Percentiles rank a stretch among this genome's conserved stretches.
These are phyloP conservation scores for Codiaeum variegatum DNA, from an alignment of 441 rosid genomes.

Conservation along the genomic window DNA sequence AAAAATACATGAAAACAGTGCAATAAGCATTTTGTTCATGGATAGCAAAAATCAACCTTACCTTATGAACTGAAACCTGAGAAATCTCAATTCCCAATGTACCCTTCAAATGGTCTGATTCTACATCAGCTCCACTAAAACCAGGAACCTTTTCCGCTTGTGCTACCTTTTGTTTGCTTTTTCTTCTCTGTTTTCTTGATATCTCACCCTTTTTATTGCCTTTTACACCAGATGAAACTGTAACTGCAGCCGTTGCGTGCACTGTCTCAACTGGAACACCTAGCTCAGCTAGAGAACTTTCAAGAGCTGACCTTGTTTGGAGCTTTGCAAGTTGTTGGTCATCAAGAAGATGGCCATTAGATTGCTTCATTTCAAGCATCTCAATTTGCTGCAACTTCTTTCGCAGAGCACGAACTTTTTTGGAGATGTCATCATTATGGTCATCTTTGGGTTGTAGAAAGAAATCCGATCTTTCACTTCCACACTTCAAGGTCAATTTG, in stretches of 20 bases:
- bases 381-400: constrained; percentile 96
- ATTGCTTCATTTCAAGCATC: constrained; percentile 79
- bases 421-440: constrained; percentile 42
- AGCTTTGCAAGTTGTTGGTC: constrained; percentile 90
- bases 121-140: constrained; percentile 33
- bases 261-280: constrained; percentile 56
- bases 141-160: constrained; percentile 43
- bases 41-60: constrained; percentile 26
- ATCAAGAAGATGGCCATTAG: constrained; percentile 71
- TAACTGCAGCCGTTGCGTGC: constrained; percentile 35
- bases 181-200: constrained; percentile 60
- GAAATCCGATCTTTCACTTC: constrained; percentile 44
- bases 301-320: constrained; percentile 59
- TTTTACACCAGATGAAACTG: constrained; percentile 47
- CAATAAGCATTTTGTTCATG: neutral
- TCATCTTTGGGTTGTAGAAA: constrained; percentile 60
- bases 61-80: constrained; percentile 44
- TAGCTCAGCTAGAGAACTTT: constrained; percentile 66
- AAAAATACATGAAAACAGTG: neutral
- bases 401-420: constrained; percentile 73
- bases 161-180: constrained; percentile 52
- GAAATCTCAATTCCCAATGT: constrained; percentile 32
- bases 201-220: constrained; percentile 48
- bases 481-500: constrained; percentile 25
- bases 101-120: constrained; percentile 31